These are phyloP conservation scores for Massospora cicadina DNA, from an alignment of 371 early-diverging fungal species.

Conservation along the genomic window DNA sequence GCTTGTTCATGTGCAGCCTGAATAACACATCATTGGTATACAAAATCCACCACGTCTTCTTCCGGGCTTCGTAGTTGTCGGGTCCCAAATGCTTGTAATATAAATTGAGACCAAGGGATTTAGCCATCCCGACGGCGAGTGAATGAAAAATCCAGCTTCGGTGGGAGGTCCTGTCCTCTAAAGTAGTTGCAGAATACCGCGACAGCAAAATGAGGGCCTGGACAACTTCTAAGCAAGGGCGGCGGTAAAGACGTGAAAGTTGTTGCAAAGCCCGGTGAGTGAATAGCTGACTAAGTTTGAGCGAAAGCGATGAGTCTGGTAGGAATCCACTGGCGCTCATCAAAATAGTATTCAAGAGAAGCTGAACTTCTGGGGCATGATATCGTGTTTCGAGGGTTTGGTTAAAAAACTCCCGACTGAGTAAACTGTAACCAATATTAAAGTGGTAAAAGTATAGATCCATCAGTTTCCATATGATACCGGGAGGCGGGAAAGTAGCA, in stretches of 20 bases:
- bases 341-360: neutral
- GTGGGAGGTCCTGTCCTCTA: neutral
- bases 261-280: neutral
- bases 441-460: conserved; percentile 9
- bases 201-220: conserved; percentile 7
- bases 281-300: neutral
- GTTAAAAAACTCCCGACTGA: conserved; percentile 5
- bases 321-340: conserved; percentile 3
- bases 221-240: neutral
- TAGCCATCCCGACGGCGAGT: conserved; percentile 3
- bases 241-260: neutral
- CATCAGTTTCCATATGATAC: conserved; percentile 1
- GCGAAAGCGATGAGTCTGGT: neutral
- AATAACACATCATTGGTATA: conserved; percentile 7
- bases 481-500: neutral
- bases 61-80: neutral
- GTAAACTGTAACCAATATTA: conserved; percentile 7
- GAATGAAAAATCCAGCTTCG: conserved; percentile 1
- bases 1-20: neutral
- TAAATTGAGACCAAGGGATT: neutral
- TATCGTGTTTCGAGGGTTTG: neutral
- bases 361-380: neutral
- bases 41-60: conserved; percentile 3
- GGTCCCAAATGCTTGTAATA: neutral
- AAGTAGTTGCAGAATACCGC: neutral